phyloP scores from a whole-genome alignment of 306 rosid species.

The Castanea mollissima region DNA sequence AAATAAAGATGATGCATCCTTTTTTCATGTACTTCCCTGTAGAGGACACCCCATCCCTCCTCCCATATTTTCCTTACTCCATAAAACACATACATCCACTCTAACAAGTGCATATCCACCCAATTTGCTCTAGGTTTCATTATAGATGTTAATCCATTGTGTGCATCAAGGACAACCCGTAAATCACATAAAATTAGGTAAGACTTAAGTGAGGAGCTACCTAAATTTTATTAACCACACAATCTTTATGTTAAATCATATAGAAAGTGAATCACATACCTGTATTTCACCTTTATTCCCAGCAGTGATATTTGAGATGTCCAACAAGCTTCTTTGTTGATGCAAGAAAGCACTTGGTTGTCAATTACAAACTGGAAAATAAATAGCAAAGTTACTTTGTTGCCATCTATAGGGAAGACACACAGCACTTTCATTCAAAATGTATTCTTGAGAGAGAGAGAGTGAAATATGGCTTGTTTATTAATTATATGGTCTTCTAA shows the following conservation, averaged over 20 bases:
- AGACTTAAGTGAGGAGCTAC: too few relatives aligned
- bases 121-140: too few relatives aligned
- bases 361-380: slow-evolving; percentile 52
- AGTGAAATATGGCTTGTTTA: background rate
- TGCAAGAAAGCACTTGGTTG: slow-evolving; percentile 50
- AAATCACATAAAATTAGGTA: too few relatives aligned
- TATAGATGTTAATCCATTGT: too few relatives aligned
- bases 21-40: too few relatives aligned
- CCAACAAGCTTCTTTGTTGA: slow-evolving; percentile 72
- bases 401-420: background rate
- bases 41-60: too few relatives aligned
- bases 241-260: background rate
- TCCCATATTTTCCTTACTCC: too few relatives aligned
- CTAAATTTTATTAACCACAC: too few relatives aligned
- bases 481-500: background rate
- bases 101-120: too few relatives aligned
- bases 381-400: background rate
- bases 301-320: slow-evolving; percentile 69
- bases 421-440: slow-evolving; percentile 9
- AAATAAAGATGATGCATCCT: too few relatives aligned
- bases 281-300: slow-evolving; percentile 64
- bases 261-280: slow-evolving; percentile 24
- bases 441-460: background rate
- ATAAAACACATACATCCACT: too few relatives aligned
- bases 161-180: too few relatives aligned